A percentile compares a stretch with the other conserved stretches of the same genome.
These are phyloP conservation scores for Pseudozyma hubeiensis DNA, from an alignment of 1,284 basidiomycete genomes.

Conservation along the genomic window DNA sequence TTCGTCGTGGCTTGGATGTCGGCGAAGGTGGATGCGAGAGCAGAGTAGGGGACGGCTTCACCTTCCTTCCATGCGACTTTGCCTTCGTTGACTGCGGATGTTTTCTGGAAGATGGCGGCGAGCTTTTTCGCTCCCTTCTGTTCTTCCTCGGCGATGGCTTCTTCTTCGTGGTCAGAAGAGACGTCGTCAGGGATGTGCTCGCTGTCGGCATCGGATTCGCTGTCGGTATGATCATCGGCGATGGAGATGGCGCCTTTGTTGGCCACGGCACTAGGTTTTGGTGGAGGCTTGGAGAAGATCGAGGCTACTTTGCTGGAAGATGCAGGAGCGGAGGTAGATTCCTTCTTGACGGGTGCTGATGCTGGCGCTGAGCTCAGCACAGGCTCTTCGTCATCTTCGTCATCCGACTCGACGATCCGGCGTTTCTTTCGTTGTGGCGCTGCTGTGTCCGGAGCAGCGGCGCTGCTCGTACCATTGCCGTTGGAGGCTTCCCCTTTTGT, in stretches of 20 bases:
- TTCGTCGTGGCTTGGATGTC: conserved; percentile 96
- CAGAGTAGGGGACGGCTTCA: conserved; percentile 89
- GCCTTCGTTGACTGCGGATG: conserved; percentile 77
- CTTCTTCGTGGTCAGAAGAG: conserved; percentile 44
- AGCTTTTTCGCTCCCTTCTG: conserved; percentile 50
- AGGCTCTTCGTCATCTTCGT: conserved; percentile 52
- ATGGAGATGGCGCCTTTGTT: conserved; percentile 10
- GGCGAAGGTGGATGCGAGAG: conserved; percentile 87
- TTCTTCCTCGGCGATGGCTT: conserved; percentile 43
- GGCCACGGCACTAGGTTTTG: conserved; percentile 12
- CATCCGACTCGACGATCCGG: conserved; percentile 70
- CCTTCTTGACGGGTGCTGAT: conserved; percentile 12
- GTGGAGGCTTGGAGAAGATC: conserved; percentile 27
- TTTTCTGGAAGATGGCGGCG: conserved; percentile 57
- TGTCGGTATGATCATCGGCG: conserved; percentile 37
- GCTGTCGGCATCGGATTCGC: conserved; percentile 56
- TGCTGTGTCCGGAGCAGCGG: background rate
- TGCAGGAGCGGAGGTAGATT: background rate
- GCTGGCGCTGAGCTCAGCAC: background rate
- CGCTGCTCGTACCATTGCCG: conserved; percentile 1
- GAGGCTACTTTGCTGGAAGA: conserved; percentile 21
- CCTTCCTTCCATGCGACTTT: conserved; percentile 80
- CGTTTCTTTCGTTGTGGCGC: conserved; percentile 40
- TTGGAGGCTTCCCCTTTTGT: conserved; percentile 13
- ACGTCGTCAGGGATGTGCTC: conserved; percentile 52